Evolutionary conservation across 441 rosid species (phyloP), one percentile per base, ranked within the genome.

Genomic region (Euphorbia celastroides): DNA sequence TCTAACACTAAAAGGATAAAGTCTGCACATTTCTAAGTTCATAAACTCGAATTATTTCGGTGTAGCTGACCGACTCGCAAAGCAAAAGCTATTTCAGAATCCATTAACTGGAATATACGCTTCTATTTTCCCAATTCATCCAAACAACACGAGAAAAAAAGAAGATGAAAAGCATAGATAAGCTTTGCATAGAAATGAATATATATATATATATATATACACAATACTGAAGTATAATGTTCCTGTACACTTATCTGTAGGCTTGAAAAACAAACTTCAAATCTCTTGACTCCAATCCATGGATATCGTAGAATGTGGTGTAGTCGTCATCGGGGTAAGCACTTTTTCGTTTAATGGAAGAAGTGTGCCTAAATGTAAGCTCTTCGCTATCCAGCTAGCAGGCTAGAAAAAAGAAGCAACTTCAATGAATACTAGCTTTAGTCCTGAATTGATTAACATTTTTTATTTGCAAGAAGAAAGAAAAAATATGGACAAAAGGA

Each of bases 351-450:
- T 56, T 23, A 73, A 23, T 46, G 86, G 80, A 52, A 78, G 80
- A 28, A 80, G 83, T 51, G 65, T 76, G 31, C 88, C 84, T 20
- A 56, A 63, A 76, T 80, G 78, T 68, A 85, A 77, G 88, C 86
- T 78, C 77, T 77, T 82, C n/a, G 76, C 72, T 5, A 83, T 72
- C 90, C 90, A 83, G 77, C 77, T 74, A 46, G 80, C 79, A 36
- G 84, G 69, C 82, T 83, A 81, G 78, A 70, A 65, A 10, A 78
- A 68, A 55, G 50, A 26, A 48, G 38, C n/a, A 62, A 57, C 55
- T 30, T 60, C 23, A 17, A 17, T 20, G 52, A 54, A 42, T 36
- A 38, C 52, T 3, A 23, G 32, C 9, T 3, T 9, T 26, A 41
- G 30, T 66, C 34, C 2, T 50, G 23, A 63, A 36, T 31, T 14